phyloP scores from a whole-genome alignment of 495 filamentous ascomycete genomes.

The Viridothelium virens region DNA sequence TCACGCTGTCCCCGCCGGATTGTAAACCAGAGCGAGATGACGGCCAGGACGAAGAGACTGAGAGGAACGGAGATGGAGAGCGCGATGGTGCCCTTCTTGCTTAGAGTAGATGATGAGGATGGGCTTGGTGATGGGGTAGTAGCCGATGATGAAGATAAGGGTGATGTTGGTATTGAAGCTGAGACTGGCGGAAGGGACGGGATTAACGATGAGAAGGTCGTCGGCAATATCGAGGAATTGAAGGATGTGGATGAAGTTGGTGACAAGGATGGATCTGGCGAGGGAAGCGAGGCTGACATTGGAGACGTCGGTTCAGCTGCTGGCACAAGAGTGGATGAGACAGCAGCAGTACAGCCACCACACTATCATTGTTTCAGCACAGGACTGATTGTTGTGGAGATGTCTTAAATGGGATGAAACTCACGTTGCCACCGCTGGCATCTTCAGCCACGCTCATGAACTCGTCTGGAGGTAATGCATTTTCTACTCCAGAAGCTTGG shows the following conservation, averaged over 20 bases:
- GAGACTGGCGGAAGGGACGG: too few species aligned
- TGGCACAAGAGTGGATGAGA: background rate
- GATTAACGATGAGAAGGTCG: too few species aligned
- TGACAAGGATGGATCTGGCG: background rate
- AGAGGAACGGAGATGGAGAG: background rate
- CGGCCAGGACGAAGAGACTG: background rate
- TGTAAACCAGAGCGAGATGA: background rate
- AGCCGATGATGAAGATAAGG: too few species aligned
- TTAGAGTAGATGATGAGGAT: background rate
- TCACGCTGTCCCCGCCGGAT: too few species aligned
- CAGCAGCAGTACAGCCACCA: background rate
- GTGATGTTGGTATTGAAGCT: too few species aligned
- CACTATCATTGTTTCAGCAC: background rate
- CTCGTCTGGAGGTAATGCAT: background rate
- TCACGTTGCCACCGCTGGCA: background rate
- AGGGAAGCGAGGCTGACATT: too few species aligned
- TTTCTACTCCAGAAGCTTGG: background rate
- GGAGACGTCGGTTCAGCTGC: too few species aligned
- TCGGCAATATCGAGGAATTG: too few species aligned
- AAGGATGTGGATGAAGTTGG: background rate
- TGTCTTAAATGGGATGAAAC: background rate
- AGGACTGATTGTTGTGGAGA: background rate
- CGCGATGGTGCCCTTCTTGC: background rate
- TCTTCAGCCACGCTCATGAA: background rate
- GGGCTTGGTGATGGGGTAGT: background rate